Evolutionary conservation across 2,329 filamentous ascomycete genomes (phyloP).

Genomic region (Aschersonia sp.): DNA sequence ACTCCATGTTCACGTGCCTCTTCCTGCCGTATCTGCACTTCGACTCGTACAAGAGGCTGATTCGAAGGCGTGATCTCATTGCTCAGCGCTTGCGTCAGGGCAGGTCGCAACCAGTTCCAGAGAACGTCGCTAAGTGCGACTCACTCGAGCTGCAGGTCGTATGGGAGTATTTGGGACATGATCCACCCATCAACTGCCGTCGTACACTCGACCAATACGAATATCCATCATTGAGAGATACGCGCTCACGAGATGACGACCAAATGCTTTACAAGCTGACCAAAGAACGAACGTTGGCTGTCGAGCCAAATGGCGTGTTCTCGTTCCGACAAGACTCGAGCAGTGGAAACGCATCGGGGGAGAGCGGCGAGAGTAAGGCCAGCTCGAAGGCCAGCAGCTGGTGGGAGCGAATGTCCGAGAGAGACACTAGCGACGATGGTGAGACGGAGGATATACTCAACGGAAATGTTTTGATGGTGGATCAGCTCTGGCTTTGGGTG

Average conservation of each 20-base stretch:
- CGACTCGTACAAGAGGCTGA: slow-evolving; percentile 44
- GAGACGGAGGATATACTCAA: slow-evolving; percentile 27
- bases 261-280: slow-evolving; percentile 56
- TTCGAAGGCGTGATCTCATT: slow-evolving; percentile 41
- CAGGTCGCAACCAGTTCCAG: slow-evolving; percentile 39
- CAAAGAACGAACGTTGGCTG: slow-evolving; percentile 24
- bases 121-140: slow-evolving; percentile 35
- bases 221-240: slow-evolving; percentile 46
- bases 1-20: slow-evolving; percentile 28
- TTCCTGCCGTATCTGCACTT: slow-evolving; percentile 50
- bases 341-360: slow-evolving; percentile 11
- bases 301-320: slow-evolving; percentile 9
- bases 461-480: slow-evolving; percentile 51
- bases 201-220: slow-evolving; percentile 50
- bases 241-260: slow-evolving; percentile 45
- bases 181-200: slow-evolving; percentile 46
- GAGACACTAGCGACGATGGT: slow-evolving; percentile 8
- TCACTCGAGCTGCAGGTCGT: slow-evolving; percentile 45
- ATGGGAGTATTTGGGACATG: slow-evolving; percentile 47
- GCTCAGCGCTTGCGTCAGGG: slow-evolving; percentile 36
- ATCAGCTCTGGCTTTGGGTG: slow-evolving; percentile 50
- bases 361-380: slow-evolving; percentile 11
- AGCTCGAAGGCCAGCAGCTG: slow-evolving; percentile 11
- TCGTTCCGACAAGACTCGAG: slow-evolving; percentile 16
- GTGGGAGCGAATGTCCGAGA: slow-evolving; percentile 10